These are phyloP conservation scores for Breynia disticha DNA, from an alignment of 441 rosid species.

Conservation along the genomic window DNA sequence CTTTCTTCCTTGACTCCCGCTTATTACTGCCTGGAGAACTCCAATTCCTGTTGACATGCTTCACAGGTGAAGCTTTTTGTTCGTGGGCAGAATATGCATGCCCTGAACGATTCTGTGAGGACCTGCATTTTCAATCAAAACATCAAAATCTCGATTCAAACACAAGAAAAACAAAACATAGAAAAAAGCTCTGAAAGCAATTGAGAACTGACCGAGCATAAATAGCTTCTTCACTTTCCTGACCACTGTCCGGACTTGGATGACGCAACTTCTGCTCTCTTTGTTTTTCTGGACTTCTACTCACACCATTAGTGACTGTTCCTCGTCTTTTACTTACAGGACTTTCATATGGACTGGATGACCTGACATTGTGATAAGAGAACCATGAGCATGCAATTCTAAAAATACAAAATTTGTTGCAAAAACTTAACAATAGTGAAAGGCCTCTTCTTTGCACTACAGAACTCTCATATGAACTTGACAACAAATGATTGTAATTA, in stretches of 20 bases:
- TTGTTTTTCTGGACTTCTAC: constrained; percentile 19
- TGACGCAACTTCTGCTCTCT: constrained; percentile 25
- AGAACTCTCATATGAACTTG: no score
- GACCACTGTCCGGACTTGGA: constrained; percentile 23
- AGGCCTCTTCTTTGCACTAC: no score
- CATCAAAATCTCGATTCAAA: constrained; percentile 11
- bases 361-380: constrained; percentile 16
- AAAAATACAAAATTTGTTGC: constrained; percentile 5
- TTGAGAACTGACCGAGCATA: constrained; percentile 24
- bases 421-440: not conserved
- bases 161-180: constrained; percentile 8
- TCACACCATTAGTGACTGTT: constrained; percentile 11
- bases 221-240: constrained; percentile 23
- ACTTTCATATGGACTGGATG: constrained; percentile 26
- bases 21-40: constrained; percentile 23
- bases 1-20: constrained; percentile 26
- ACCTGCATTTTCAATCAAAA: constrained; percentile 23
- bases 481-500: no score
- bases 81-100: constrained; percentile 27
- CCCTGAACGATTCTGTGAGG: constrained; percentile 21
- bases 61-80: constrained; percentile 25
- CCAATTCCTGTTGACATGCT: constrained; percentile 22
- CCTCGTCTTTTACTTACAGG: constrained; percentile 22
- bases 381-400: constrained; percentile 1
- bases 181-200: not conserved